Percentiles rank a stretch among this genome's conserved stretches.
Conservation (phyloP, 352 stramenopile genomes). For the Phytophthora aleatoria region DNA sequence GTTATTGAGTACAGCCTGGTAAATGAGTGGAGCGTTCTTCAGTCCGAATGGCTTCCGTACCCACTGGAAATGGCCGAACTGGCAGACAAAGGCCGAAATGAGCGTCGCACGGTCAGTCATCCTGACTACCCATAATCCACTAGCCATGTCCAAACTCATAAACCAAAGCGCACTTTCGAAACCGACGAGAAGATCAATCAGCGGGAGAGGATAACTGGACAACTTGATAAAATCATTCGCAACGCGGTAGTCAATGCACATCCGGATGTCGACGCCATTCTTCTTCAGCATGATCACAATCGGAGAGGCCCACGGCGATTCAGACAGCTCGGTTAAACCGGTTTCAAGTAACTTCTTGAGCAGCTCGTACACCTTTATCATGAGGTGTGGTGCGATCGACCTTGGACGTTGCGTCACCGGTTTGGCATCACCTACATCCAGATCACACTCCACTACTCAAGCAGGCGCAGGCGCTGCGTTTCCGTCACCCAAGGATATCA, state of each 20-base stretch:
- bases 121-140: not conserved
- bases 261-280: not conserved
- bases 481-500: not conserved
- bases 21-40: not conserved
- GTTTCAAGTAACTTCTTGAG: not conserved
- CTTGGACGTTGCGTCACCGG: not conserved
- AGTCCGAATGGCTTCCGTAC: not conserved
- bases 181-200: not conserved
- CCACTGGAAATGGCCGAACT: not conserved
- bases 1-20: not conserved
- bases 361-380: not conserved
- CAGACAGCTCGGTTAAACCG: not conserved
- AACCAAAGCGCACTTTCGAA: not conserved
- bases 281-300: not conserved
- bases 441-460: not conserved
- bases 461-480: not conserved
- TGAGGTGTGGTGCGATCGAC: not conserved
- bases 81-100: not conserved
- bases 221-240: not conserved
- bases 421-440: not conserved
- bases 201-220: not conserved
- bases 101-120: not conserved
- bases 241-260: not conserved
- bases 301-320: not conserved
- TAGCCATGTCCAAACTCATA: conserved; percentile 3